Percentiles rank a stretch among this genome's conserved stretches.
These are phyloP conservation scores for Sugiyamaella sp. DNA, from an alignment of 1,139 yeast genomes.

Conservation along the genomic window DNA sequence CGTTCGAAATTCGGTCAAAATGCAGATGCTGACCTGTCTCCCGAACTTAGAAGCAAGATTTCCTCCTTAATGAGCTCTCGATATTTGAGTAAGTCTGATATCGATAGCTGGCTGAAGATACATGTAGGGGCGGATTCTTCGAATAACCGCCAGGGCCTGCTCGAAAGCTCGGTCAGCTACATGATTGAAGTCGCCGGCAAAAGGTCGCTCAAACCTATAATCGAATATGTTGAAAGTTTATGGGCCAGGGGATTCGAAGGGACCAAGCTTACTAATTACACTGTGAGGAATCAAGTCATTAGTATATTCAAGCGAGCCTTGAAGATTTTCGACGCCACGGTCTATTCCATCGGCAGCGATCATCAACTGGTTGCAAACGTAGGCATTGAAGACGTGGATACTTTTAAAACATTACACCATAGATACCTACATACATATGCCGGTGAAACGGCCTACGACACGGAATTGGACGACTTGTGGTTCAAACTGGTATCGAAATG, in stretches of 20 bases:
- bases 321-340: conserved; percentile 27
- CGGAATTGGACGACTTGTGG: conserved; percentile 34
- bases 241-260: conserved; percentile 31
- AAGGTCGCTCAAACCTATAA: conserved; percentile 25
- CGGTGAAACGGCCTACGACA: conserved; percentile 15
- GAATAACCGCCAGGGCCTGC: conserved; percentile 18
- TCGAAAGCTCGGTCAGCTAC: conserved; percentile 23
- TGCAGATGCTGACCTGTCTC: conserved; percentile 19
- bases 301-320: conserved; percentile 27
- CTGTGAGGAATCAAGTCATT: conserved; percentile 22
- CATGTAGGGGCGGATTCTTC: conserved; percentile 21
- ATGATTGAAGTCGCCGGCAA: conserved; percentile 24
- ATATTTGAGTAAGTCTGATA: conserved; percentile 20
- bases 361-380: conserved; percentile 24
- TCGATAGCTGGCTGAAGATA: conserved; percentile 28
- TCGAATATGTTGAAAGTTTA: conserved; percentile 24
- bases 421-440: conserved; percentile 19
- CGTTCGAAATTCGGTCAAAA: conserved; percentile 17
- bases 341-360: conserved; percentile 26
- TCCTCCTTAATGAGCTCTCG: conserved; percentile 18
- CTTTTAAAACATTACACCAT: conserved; percentile 27
- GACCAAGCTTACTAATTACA: conserved; percentile 2
- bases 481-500: conserved; percentile 36
- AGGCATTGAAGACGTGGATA: conserved; percentile 27
- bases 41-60: conserved; percentile 22